Base-by-base conservation (phyloP, 768 basidiomycete species). In the Auriscalpium orientale region DNA sequence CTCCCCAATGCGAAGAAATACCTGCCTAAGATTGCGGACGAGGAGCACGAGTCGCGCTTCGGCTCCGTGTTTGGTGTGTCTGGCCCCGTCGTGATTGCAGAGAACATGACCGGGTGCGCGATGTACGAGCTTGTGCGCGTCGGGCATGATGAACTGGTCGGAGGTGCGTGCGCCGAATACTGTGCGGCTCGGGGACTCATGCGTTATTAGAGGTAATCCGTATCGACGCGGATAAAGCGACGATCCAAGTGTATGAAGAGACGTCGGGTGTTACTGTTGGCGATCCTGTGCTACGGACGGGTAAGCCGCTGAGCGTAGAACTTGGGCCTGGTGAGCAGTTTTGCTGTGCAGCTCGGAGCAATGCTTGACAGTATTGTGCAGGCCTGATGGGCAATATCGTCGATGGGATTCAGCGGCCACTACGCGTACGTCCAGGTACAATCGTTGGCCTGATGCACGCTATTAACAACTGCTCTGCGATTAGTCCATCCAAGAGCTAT, bases 331-430 rank as follows among this genome's bases (percentile, higher is more conserved):
- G 95, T 93, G 67, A 55, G 28, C 28, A 28, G 79, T 70, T 47
- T 11, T 38, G 10, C 62, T 45, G 20, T 18, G 15, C 16, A 18
- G 16, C 18, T 37, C 18, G 21, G 20, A 22, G n/a, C 9, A 21
- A 16, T 13, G 13, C 52, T 18, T 44, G 15, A 8, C 53, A 16
- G 53, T 15, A 15, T 38, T 11, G 28, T 46, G 2, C 57, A 97
- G 95, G 97, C 64, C 75, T 99, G 56, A 98, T 99, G 97, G 86
- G 85, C n/a, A 98, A 99, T 70, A 99, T 99, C 66, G 93, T 95
- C 64, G 95, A 98, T 73, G 94, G 95, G 65, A 95, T 95, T 67
- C 94, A 97, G 71, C 84, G 94, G 67, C 94, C 94, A 56, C 76
- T 93, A 40, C 82, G 91, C 65, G 91, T 92, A 68, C 61, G 89